Evolutionary conservation across 192 early-diverging fungal genomes (phyloP).

Genomic region (Podila clonocystis): DNA sequence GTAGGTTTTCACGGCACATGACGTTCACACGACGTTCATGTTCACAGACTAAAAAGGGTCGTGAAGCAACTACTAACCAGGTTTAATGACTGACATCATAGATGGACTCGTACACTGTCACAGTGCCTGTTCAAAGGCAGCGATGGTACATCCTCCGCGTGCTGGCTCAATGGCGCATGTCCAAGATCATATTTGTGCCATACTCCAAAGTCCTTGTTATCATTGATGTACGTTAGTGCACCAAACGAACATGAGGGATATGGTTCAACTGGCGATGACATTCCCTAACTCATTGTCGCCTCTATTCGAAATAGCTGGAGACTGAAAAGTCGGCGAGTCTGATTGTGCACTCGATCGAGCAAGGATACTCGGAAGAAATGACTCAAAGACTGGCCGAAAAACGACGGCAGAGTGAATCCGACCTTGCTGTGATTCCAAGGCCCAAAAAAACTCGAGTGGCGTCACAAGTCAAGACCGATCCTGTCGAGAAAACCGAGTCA

Average conservation of each 20-base stretch:
- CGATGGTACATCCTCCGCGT: constrained; percentile 42
- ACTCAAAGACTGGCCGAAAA: neutral
- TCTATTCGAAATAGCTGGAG: constrained; percentile 10
- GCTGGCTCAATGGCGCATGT: constrained; percentile 45
- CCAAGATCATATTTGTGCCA: constrained; percentile 34
- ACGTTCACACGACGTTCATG: too few species aligned
- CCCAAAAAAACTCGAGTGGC: neutral
- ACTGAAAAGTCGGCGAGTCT: constrained; percentile 31
- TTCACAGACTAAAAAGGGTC: constrained; percentile 2
- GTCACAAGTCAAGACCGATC: too few species aligned
- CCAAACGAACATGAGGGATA: too few species aligned
- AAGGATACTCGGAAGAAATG: constrained; percentile 16
- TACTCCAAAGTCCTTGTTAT: constrained; percentile 37
- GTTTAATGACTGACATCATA: neutral
- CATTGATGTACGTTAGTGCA: constrained; percentile 21
- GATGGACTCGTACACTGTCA: constrained; percentile 40
- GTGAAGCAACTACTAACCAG: too few species aligned
- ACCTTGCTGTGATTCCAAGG: neutral
- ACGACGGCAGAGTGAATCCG: neutral
- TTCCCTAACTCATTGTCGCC: too few species aligned
- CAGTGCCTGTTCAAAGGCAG: constrained; percentile 28
- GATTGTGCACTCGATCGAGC: constrained; percentile 37
- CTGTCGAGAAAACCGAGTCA: too few species aligned
- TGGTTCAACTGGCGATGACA: too few species aligned
- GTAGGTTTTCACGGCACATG: neutral